phyloP scores from a whole-genome alignment of 2,329 filamentous ascomycete species.

The Triangularia setosa region DNA sequence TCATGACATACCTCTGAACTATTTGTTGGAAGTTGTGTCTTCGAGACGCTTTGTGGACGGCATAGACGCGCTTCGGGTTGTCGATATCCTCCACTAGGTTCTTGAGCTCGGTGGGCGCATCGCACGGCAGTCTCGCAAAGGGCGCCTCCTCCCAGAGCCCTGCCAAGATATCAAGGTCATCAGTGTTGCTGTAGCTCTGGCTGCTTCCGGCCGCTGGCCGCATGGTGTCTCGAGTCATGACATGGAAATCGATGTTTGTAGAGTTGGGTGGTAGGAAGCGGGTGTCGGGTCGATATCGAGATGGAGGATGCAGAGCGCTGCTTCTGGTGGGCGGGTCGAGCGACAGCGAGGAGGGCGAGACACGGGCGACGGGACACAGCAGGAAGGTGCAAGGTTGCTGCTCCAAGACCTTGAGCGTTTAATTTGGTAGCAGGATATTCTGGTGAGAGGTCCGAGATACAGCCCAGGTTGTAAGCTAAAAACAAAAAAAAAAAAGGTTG shows the following conservation, averaged over 20 bases:
- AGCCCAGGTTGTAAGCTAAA: not conserved
- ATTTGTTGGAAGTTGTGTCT: conserved; percentile 63
- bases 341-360: not conserved
- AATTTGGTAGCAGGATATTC: not conserved
- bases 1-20: conserved; percentile 56
- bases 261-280: not conserved
- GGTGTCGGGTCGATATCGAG: not conserved
- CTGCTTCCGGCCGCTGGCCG: conserved; percentile 33
- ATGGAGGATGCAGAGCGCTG: not conserved
- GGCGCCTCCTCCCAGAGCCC: conserved; percentile 60
- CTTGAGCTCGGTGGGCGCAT: conserved; percentile 56
- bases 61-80: conserved; percentile 58
- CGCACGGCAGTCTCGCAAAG: conserved; percentile 55
- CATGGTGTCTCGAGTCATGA: conserved; percentile 47
- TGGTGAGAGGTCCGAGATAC: too few species aligned
- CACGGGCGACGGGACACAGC: not conserved
- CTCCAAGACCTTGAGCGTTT: not conserved
- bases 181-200: conserved; percentile 27
- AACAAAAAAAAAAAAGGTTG: not conserved
- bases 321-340: not conserved
- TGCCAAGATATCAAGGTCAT: conserved; percentile 48
- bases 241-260: conserved; percentile 30
- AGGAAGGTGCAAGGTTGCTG: not conserved
- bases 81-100: conserved; percentile 55
- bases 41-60: conserved; percentile 56